Base-by-base conservation (phyloP, 2,329 filamentous ascomycete genomes). In the Diplodia seriata region DNA sequence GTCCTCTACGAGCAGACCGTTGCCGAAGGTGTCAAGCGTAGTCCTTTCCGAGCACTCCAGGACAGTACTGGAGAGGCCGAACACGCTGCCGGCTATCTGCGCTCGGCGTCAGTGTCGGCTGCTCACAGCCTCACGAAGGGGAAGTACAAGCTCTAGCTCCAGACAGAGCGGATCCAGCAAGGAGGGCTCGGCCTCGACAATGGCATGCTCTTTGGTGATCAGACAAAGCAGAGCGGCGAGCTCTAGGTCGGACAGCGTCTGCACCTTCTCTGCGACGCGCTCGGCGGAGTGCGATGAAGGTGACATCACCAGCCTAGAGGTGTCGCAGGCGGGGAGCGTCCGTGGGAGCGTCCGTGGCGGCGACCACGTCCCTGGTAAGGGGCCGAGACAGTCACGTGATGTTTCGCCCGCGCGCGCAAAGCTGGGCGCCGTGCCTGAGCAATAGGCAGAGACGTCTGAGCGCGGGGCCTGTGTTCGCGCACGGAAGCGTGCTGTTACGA, bases 191-290 rank as follows among this genome's bases (percentile, higher is more conserved):
- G 92, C 91, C 79, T 93, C 90, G 75, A 98, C 88, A 73, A 98
- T 89, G 81, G 93, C 97, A 78, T 98, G 94, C 78, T 97, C 91
- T 71, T 90, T 86, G 69, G 90, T 89, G 70, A 93, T 85, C 63
- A 98, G 86, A 76, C 91, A 94, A 62, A 97, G 86, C 50, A 98
- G 85, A 15, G 91, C 82, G 29, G 94, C 95, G 69, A 98, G 87
- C 80, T 97, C 94, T 50, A 97, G 85, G 81, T 97, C 94, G 74
- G 90, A 91, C 70, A 98, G 84, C 72, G 88, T 86, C 75, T 94
- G 91, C 73, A 96, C 86, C 78, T 90, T 90, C 70, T 86, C 83
- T 70, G 90, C 72, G 49, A 77, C 29, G 49, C 36, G 62, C 50
- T 20, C 62, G 33, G 31, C 55, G 20, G 47, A 56, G 56, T 67